Evolutionary conservation across 2,329 filamentous ascomycete species (phyloP).

Genomic region (Scytalidium lignicola): DNA sequence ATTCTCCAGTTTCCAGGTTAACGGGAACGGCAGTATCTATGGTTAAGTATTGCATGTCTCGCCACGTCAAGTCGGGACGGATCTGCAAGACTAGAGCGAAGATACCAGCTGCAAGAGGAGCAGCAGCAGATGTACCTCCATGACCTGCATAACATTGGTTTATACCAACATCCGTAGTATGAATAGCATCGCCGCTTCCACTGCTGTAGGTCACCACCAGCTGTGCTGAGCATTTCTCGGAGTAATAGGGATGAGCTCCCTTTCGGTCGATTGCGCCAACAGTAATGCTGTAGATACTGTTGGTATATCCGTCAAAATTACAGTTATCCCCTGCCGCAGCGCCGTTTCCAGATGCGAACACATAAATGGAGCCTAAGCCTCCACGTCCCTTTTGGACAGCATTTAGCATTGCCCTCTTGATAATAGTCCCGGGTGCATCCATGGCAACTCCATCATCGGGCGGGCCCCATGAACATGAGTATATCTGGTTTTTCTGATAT

Average conservation of each 20-base stretch:
- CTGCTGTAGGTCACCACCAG: constrained; percentile 96
- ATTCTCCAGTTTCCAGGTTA: constrained; percentile 67
- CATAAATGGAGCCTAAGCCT: constrained; percentile 85
- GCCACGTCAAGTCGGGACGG: constrained; percentile 84
- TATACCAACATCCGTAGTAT: constrained; percentile 89
- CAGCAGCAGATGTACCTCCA: constrained; percentile 92
- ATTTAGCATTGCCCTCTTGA: constrained; percentile 85
- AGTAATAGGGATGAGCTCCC: constrained; percentile 90
- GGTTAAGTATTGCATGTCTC: constrained; percentile 89
- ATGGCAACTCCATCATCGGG: constrained; percentile 90
- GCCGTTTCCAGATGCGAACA: constrained; percentile 95
- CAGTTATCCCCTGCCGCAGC: constrained; percentile 87
- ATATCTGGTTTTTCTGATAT: constrained; percentile 88
- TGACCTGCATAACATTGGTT: constrained; percentile 77
- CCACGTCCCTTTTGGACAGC: constrained; percentile 82
- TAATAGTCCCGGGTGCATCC: constrained; percentile 87
- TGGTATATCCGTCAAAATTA: constrained; percentile 99
- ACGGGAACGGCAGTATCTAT: constrained; percentile 80
- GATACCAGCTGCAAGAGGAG: constrained; percentile 86
- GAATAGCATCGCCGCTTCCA: constrained; percentile 81
- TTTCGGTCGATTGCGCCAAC: constrained; percentile 88
- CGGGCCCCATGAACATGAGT: constrained; percentile 98
- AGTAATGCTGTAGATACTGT: constrained; percentile 98
- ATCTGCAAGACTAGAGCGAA: constrained; percentile 82
- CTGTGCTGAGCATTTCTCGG: constrained; percentile 91